Conservation (phyloP, 352 stramenopile genomes). For the Globisporangium paddicum region DNA sequence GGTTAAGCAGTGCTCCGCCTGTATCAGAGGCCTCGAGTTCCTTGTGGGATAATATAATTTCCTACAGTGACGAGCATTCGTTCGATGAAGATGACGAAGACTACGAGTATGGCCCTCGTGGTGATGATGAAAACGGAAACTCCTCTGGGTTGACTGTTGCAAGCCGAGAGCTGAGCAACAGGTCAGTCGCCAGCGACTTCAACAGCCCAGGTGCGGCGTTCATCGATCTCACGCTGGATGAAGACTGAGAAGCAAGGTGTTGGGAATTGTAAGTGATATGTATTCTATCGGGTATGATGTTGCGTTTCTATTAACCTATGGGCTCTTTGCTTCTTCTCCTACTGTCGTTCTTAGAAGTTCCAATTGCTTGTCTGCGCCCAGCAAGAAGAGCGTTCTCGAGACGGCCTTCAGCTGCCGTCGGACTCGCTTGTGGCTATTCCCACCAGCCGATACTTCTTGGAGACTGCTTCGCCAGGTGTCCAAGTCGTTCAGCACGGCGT, state of each 20-base stretch:
- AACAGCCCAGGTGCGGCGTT: not conserved
- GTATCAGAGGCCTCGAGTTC: not conserved
- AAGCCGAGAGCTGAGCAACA: not conserved
- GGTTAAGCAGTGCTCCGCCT: not conserved
- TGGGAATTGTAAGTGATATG: not conserved
- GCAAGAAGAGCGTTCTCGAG: constrained; percentile 6
- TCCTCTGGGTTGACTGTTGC: not conserved
- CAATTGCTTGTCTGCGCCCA: constrained; percentile 10
- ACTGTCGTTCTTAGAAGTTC: constrained; percentile 1
- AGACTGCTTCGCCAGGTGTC: constrained; percentile 1
- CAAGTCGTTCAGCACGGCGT: not conserved
- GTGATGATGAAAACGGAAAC: not conserved
- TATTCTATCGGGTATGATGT: not conserved
- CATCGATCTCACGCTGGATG: constrained; percentile 18
- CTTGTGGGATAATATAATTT: not conserved
- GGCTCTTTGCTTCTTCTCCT: not conserved
- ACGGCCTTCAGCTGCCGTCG: not conserved
- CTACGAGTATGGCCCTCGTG: not conserved
- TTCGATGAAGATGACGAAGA: constrained; percentile 24
- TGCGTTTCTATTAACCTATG: not conserved
- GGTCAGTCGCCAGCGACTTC: too few relatives aligned
- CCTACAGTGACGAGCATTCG: constrained; percentile 25
- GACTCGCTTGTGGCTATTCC: not conserved
- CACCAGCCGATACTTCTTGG: not conserved
- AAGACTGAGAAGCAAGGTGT: not conserved